These are phyloP conservation scores for Peronosclerospora sorghi DNA, from an alignment of 352 stramenopile species.

Conservation along the genomic window DNA sequence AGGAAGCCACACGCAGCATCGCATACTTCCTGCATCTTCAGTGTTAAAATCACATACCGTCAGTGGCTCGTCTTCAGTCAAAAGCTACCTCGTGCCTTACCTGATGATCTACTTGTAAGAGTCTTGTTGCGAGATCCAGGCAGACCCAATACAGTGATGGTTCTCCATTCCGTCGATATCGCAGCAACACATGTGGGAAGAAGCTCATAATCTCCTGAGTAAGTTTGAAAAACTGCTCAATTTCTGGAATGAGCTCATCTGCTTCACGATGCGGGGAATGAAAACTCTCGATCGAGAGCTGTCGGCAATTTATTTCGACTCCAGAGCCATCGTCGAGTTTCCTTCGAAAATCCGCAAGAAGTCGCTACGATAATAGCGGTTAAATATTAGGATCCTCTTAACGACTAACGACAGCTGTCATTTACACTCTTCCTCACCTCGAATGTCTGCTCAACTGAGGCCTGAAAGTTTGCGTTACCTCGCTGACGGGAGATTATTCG, in stretches of 20 bases:
- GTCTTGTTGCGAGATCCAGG: slow-evolving; percentile 31
- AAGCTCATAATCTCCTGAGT: slow-evolving; percentile 25
- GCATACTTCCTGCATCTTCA: slow-evolving; percentile 48
- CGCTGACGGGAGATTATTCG: slow-evolving; percentile 29
- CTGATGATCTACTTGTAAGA: slow-evolving; percentile 50
- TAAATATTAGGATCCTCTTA: background rate
- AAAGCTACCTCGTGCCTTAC: slow-evolving; percentile 11
- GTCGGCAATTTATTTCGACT: slow-evolving; percentile 7
- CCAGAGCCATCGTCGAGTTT: slow-evolving; percentile 47
- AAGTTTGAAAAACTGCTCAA: slow-evolving; percentile 46
- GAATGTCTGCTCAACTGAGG: slow-evolving; percentile 16
- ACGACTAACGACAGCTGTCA: no score
- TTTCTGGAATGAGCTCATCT: slow-evolving; percentile 29
- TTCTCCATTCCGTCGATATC: slow-evolving; percentile 11
- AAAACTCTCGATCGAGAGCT: slow-evolving; percentile 24
- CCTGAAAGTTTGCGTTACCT: slow-evolving; percentile 17
- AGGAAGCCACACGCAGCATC: slow-evolving; percentile 57
- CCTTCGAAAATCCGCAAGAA: slow-evolving; percentile 25
- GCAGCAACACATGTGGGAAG: slow-evolving; percentile 29
- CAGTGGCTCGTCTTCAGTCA: background rate
- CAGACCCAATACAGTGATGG: slow-evolving; percentile 29
- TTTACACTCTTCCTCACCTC: slow-evolving; percentile 11
- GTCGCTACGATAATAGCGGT: slow-evolving; percentile 10
- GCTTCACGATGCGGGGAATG: slow-evolving; percentile 24
- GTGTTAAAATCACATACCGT: background rate